Evolutionary conservation across 208 protist genomes (phyloP), one percentile per base, ranked within the genome.

Genomic region (Porcisia deanei): DNA sequence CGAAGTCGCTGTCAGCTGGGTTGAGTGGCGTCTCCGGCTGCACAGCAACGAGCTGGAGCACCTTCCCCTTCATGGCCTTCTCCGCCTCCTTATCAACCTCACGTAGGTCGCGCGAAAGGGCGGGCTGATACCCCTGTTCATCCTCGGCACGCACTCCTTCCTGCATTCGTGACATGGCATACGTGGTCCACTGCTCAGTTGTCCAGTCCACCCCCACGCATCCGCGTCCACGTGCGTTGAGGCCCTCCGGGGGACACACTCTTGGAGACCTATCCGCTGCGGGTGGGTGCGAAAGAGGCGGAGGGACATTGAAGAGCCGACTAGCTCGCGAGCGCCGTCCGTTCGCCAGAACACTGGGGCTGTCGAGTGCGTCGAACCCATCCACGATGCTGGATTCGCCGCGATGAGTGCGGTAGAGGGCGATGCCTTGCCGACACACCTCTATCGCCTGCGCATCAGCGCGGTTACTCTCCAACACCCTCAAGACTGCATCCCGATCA

Each of bases 1-100:
- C 86, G 75, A 95, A 91, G 83, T 97, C 93, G 72, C 81, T 86
- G 80, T 97, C 93, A 10, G 88, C 88, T 14, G 82, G 76, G 83
- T 85, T 91, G n/a, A 85, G 82, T 37, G 57, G 25, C 63, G 85
- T 74, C n/a, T 67, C 71, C 9, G 77, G 68, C 47, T 86, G 79
- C 41, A 92, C 70, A 6, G 90, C 92, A 58, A 97, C 85, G 43
- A 95, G 77, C 65, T 80, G 77, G 60, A 86, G 80, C 53, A 91
- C 89, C 67, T 89, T 89, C 47, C 76, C 64, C 37, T 80, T 77
- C 76, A 97, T 73, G 22, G 87, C 82, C 73, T 86, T 90, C 75
- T 97, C 93, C 72, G 91, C 85, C 12, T 76, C 87, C 71, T 92
- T 90, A 75, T 96, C 92, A 4, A 88, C 80, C 12, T 66, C n/a